Percentiles rank a stretch among this genome's conserved stretches.
Evolutionary conservation across 2,329 filamentous ascomycete genomes (phyloP).

Genomic region (Xylariaceae sp.): DNA sequence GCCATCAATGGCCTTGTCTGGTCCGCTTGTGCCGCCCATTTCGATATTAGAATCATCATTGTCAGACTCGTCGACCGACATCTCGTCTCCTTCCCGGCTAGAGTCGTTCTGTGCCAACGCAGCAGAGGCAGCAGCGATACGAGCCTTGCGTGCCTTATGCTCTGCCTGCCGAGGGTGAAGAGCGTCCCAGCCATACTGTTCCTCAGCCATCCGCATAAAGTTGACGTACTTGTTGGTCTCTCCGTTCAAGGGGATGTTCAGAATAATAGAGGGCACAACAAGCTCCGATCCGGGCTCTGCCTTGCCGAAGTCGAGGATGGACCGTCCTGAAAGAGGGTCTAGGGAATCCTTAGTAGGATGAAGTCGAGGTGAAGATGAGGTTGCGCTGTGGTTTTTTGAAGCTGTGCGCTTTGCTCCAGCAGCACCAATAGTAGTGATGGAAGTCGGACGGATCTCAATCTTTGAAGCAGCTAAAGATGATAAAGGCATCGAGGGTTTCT

Average conservation of each 20-base stretch:
- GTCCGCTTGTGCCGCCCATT: conserved; percentile 72
- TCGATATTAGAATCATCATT: conserved; percentile 87
- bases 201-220: conserved; percentile 91
- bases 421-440: conserved; percentile 43
- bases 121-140: conserved; percentile 87
- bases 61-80: conserved; percentile 78
- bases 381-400: conserved; percentile 46
- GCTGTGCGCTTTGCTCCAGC: conserved; percentile 38
- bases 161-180: conserved; percentile 90
- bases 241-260: conserved; percentile 81
- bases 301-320: conserved; percentile 67
- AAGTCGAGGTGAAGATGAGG: conserved; percentile 57
- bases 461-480: conserved; percentile 34
- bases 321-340: conserved; percentile 52
- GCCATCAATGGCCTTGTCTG: conserved; percentile 60
- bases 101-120: conserved; percentile 79
- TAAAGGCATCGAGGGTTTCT: conserved; percentile 46
- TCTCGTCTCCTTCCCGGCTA: conserved; percentile 76
- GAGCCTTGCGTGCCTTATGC: conserved; percentile 83
- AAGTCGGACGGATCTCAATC: conserved; percentile 43
- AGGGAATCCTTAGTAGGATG: conserved; percentile 55
- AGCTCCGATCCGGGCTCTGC: conserved; percentile 64
- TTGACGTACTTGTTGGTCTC: conserved; percentile 92
- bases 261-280: conserved; percentile 76
- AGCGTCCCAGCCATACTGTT: conserved; percentile 92